Percentiles rank a stretch among this genome's conserved stretches.
These are phyloP conservation scores for Sporodiniella umbellata DNA, from an alignment of 371 early-diverging fungal genomes.

Conservation along the genomic window DNA sequence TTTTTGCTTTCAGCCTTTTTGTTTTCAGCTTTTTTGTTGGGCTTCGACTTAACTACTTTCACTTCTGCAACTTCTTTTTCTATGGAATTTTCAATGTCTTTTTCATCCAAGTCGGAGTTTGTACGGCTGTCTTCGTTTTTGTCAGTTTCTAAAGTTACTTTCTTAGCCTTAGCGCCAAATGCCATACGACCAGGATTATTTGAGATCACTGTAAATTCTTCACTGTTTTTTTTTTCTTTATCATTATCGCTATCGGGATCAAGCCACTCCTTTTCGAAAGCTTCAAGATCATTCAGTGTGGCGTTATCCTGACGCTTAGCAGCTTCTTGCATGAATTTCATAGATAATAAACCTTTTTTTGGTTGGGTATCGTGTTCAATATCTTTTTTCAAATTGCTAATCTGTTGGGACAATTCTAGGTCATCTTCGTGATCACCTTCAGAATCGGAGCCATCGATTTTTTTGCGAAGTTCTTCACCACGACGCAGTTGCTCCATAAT, in stretches of 20 bases:
- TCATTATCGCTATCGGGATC: constrained; percentile 42
- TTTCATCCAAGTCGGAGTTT: constrained; percentile 23
- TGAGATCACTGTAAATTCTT: constrained; percentile 26
- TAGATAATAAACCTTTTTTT: constrained; percentile 83
- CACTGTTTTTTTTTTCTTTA: constrained; percentile 23
- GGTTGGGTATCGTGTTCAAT: constrained; percentile 52
- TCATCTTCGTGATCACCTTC: constrained; percentile 58
- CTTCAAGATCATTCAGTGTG: constrained; percentile 51
- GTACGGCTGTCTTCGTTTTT: constrained; percentile 28
- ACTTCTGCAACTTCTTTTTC: constrained; percentile 36
- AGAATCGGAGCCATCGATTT: constrained; percentile 69
- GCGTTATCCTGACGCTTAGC: constrained; percentile 51
- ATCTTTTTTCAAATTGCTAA: constrained; percentile 44
- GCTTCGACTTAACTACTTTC: background rate
- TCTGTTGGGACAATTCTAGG: constrained; percentile 32
- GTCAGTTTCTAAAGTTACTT: constrained; percentile 6
- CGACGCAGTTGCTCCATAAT: constrained; percentile 83
- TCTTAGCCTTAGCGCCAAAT: constrained; percentile 44
- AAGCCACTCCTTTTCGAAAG: constrained; percentile 41
- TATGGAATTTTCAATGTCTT: constrained; percentile 30
- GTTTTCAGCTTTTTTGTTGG: background rate
- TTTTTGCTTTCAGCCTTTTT: constrained; percentile 17
- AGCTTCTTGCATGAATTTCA: constrained; percentile 97
- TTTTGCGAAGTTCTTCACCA: constrained; percentile 77
- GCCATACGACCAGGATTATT: constrained; percentile 64